Evolutionary conservation across 495 filamentous ascomycete species (phyloP), one percentile per base, ranked within the genome.

Genomic region (Mytilinidion resinicola): DNA sequence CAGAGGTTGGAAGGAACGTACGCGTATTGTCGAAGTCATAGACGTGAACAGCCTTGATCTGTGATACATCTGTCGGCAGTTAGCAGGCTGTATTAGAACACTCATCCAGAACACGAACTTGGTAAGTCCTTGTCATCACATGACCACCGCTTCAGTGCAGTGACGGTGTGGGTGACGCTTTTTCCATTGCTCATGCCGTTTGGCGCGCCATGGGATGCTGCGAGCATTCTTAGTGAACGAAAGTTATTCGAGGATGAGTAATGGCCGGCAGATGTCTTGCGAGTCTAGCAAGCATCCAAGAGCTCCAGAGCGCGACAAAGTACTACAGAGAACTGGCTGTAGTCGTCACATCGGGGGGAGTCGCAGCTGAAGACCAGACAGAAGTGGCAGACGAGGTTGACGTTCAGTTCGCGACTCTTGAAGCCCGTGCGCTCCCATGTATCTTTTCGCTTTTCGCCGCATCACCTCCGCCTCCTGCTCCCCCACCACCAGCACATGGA

Each of bases 21-120:
- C 90, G 76, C 39, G 93, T 99, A 67, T 99, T 97, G 69, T 99
- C 93, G 70, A 99, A 99, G 73, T 99, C 93, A 76, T 97, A 99
- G 57, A 99, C 80, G 69, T 99, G 93, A 52, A 99, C 83, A 7
- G 82, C 70, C 68, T 82, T 88, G 67, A 97, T 86, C 64, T 80
- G 77, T 17, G 85, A 78, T 17, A 82, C 75, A 55, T 79, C 83
- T 85, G 58, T 5, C 53, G 25, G 42, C 21, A 19, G n/a, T 36
- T 12, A 64, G 59, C 17, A 63, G 54, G 43, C 15, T n/a, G 7
- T 21, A 3, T 30, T 36, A 43, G 20, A 46, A 63, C 39, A 62
- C 7, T 8, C 55, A 19, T n/a, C 21, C 35, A 41, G 17, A 57
- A 19, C 5, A 55, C n/a, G 25, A 64, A 83, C 80, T 70, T 60